A percentile compares a stretch with the other conserved stretches of the same genome.
Conservation (phyloP, 176 grass and related monocot species). For the Musa beccarii region DNA sequence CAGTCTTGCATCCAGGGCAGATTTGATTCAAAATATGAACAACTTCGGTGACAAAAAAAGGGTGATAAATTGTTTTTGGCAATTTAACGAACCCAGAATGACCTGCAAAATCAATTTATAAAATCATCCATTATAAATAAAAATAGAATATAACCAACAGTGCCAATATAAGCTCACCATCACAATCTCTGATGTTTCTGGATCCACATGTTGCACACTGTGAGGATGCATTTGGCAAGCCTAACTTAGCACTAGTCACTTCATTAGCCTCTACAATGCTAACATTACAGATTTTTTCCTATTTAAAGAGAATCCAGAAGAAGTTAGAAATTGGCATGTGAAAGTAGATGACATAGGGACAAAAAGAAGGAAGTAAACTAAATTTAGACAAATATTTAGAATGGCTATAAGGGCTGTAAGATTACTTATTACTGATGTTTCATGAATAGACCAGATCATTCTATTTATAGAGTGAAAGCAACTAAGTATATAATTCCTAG, state of each 20-base stretch:
- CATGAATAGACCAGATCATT: too few relatives aligned
- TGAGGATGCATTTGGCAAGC: constrained; percentile 47
- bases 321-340: not conserved
- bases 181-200: constrained; percentile 48
- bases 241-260: constrained; percentile 68
- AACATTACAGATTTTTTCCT: constrained; percentile 63
- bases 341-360: not conserved
- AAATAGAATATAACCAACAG: constrained; percentile 4
- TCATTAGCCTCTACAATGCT: constrained; percentile 49
- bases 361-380: not conserved
- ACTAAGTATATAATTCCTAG: too few relatives aligned
- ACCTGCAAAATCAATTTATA: constrained; percentile 40
- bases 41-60: constrained; percentile 67
- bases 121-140: constrained; percentile 11
- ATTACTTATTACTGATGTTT: too few relatives aligned
- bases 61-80: constrained; percentile 51
- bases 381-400: not conserved
- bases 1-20: constrained; percentile 58
- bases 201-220: constrained; percentile 73
- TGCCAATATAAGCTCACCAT: constrained; percentile 40
- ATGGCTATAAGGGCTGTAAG: too few relatives aligned
- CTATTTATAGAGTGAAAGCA: too few relatives aligned
- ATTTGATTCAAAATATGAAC: constrained; percentile 80
- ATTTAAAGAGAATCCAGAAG: not conserved
- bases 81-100: constrained; percentile 75